Evolutionary conservation across 495 filamentous ascomycete species (phyloP).

Genomic region (Aspergillus indologenus): DNA sequence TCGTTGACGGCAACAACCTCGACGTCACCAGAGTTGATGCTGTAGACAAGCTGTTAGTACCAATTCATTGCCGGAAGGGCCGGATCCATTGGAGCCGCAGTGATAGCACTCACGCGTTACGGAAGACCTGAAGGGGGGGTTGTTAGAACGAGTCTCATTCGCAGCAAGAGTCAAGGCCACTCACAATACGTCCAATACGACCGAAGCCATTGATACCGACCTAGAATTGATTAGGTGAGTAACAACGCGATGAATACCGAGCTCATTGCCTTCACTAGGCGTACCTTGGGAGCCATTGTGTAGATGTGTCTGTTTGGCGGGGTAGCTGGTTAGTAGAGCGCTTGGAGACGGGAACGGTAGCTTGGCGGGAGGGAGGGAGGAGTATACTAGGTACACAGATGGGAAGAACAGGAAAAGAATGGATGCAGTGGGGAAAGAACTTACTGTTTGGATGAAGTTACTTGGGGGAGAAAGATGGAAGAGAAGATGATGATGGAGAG

Average conservation of each 20-base stretch:
- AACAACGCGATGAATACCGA: background rate
- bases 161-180: constrained; percentile 19
- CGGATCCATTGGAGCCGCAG: constrained; percentile 11
- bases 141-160: constrained; percentile 15
- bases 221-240: constrained; percentile 43
- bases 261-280: constrained; percentile 6
- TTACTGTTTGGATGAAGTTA: constrained; percentile 21
- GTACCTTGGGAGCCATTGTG: constrained; percentile 47
- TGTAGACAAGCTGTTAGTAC: constrained; percentile 46
- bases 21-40: constrained; percentile 79
- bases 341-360: constrained; percentile 10
- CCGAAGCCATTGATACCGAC: constrained; percentile 99
- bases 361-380: background rate
- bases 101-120: constrained; percentile 64
- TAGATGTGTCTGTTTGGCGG: constrained; percentile 18
- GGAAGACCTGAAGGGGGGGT: constrained; percentile 56
- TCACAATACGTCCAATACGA: constrained; percentile 95
- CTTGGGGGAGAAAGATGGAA: constrained; percentile 22
- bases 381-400: constrained; percentile 20
- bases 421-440: constrained; percentile 14
- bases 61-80: constrained; percentile 11
- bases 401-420: constrained; percentile 18
- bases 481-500: constrained; percentile 25
- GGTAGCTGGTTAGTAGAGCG: constrained; percentile 25
- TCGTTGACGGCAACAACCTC: constrained; percentile 97